Base-by-base conservation (phyloP, 371 early-diverging fungal species). In the Cokeromyces recurvatus region DNA sequence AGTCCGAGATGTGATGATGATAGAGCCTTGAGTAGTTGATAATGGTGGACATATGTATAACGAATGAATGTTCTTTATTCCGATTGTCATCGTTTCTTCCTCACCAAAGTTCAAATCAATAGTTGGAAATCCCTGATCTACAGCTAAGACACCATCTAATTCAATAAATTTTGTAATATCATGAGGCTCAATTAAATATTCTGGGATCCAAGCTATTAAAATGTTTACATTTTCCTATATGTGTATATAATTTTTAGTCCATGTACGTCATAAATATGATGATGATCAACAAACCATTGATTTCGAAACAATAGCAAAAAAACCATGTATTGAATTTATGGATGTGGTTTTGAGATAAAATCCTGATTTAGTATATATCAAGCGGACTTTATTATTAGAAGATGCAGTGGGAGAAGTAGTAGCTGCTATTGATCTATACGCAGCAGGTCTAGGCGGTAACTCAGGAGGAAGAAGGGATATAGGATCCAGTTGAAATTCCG, bases 311-410 rank as follows among this genome's bases (percentile, higher is more conserved):
- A 68, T 43, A 35, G 57, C 23, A 51, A 71, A 54, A 32, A 65
- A 68, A 6, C 72, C 71, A 40, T 67, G 71, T 22, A 55, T 56
- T n/a, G 32, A 55, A 15, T 49, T 34, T n/a, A 31, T 38, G 11
- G 23, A 23, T 14, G 34, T 39, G 27, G 56, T 29, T 38, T 48
- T 52, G 15, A 57, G 38, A 37, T 62, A 67, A 25, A 68, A 72
- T 2, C 66, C 72, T 7, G 68, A 68, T 37, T 72, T 72, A 17
- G 68, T 47, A 48, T 72, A 72, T 10, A 72, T 59, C 14, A 72
- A 34, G 11, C 59, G 55, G 11, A 70, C 50, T 29, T 36, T 32
- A 21, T 39, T 50, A 9, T 12, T 27, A 22, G 49, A 31, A 32
- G 32, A 8, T 4, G 17, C 17, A 22, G 15, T 32, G 9, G 27